Conservation (phyloP, 352 stramenopile genomes). For the Globisporangium spinosum region DNA sequence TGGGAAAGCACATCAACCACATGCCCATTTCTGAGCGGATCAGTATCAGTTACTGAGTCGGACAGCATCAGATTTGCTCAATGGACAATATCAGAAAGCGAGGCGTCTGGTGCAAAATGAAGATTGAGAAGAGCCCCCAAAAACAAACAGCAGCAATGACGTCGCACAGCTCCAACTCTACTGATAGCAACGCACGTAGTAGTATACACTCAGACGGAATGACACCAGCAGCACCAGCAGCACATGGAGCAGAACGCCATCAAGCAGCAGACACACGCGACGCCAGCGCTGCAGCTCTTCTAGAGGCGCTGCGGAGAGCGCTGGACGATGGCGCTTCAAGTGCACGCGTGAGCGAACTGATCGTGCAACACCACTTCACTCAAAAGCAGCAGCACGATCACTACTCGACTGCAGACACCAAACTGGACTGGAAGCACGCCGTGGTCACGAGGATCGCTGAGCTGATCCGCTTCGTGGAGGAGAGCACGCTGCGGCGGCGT, state of each 20-base stretch:
- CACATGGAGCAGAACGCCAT: not conserved
- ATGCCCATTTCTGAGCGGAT: not conserved
- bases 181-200: not conserved
- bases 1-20: too few species aligned
- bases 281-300: not conserved
- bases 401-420: not conserved
- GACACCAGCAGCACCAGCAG: not conserved
- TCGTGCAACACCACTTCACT: not conserved
- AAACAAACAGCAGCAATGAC: too few species aligned
- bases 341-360: not conserved
- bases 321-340: not conserved
- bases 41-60: not conserved
- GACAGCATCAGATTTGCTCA: not conserved
- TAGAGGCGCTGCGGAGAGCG: not conserved
- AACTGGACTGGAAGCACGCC: not conserved
- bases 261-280: not conserved
- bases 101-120: not conserved
- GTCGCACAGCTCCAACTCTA: not conserved
- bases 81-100: not conserved
- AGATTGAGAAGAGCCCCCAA: too few species aligned
- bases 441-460: not conserved
- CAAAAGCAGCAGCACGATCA: not conserved
- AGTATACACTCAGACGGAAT: not conserved
- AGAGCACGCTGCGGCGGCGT: not conserved
- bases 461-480: not conserved